These are phyloP conservation scores for Alternaria ethzedia DNA, from an alignment of 2,329 filamentous ascomycete genomes.

Conservation along the genomic window DNA sequence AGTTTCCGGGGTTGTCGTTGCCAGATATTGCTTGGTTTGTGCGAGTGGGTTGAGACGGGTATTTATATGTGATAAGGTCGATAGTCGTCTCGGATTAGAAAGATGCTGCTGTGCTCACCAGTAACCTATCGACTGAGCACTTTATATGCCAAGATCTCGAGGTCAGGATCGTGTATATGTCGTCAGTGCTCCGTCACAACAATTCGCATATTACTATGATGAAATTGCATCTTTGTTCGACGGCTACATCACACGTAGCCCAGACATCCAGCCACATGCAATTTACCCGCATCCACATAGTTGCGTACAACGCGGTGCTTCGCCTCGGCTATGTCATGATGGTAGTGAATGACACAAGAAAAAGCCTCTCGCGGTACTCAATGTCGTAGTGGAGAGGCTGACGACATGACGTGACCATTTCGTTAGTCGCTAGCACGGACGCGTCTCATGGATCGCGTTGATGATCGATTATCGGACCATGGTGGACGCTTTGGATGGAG, in stretches of 20 bases:
- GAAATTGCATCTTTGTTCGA: background rate
- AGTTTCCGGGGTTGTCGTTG: conserved; percentile 58
- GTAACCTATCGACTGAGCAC: background rate
- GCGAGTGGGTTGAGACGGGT: background rate
- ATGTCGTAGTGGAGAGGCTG: background rate
- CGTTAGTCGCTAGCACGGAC: conserved; percentile 1
- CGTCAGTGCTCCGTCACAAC: background rate
- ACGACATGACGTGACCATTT: conserved; percentile 1
- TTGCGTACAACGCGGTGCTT: background rate
- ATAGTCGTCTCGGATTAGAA: background rate
- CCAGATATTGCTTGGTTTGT: conserved; percentile 20
- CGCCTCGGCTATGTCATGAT: background rate
- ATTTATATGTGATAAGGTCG: background rate
- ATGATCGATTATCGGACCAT: background rate
- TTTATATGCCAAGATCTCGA: background rate
- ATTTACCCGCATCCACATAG: background rate
- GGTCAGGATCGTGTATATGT: background rate
- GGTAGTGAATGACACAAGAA: background rate
- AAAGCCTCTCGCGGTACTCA: background rate
- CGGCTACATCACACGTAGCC: background rate
- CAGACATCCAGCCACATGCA: background rate
- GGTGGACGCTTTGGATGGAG: background rate
- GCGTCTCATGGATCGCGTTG: background rate
- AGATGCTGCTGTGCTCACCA: background rate
- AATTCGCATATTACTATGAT: background rate